Evolutionary conservation across 306 rosid species (phyloP).

Genomic region (Trifolium pratense): DNA sequence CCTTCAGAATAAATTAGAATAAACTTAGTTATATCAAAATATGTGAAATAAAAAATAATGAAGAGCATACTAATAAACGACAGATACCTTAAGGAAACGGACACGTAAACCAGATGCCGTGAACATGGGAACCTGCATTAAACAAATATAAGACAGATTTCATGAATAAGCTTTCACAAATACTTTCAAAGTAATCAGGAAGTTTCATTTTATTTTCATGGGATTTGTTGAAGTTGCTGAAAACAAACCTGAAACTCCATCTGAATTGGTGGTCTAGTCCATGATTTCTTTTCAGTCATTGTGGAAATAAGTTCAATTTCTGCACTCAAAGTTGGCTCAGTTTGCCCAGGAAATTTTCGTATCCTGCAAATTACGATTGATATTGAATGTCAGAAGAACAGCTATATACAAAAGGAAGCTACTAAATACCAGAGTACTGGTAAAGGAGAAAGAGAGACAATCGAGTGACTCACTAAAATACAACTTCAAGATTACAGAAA

Average conservation of each 20-base stretch:
- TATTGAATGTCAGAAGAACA: slow-evolving; percentile 21
- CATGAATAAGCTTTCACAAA: slow-evolving; percentile 26
- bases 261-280: slow-evolving; percentile 98
- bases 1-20: slow-evolving; percentile 56
- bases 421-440: slow-evolving; percentile 1
- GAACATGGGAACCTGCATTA: slow-evolving; percentile 83
- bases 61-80: background rate
- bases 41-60: background rate
- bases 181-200: background rate
- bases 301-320: slow-evolving; percentile 98
- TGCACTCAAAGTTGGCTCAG: slow-evolving; percentile 97
- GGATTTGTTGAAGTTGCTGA: slow-evolving; percentile 15
- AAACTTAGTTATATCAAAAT: background rate
- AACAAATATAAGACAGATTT: slow-evolving; percentile 24
- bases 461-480: background rate
- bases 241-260: slow-evolving; percentile 95
- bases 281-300: slow-evolving; percentile 87
- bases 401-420: slow-evolving; percentile 3
- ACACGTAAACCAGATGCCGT: slow-evolving; percentile 97
- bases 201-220: slow-evolving; percentile 16
- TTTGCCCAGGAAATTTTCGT: slow-evolving; percentile 94
- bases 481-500: slow-evolving; percentile 7
- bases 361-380: slow-evolving; percentile 54
- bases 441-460: background rate
- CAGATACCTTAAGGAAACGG: slow-evolving; percentile 86